Base-by-base conservation (phyloP, 768 basidiomycete genomes). In the Strobilomyces confusus region DNA sequence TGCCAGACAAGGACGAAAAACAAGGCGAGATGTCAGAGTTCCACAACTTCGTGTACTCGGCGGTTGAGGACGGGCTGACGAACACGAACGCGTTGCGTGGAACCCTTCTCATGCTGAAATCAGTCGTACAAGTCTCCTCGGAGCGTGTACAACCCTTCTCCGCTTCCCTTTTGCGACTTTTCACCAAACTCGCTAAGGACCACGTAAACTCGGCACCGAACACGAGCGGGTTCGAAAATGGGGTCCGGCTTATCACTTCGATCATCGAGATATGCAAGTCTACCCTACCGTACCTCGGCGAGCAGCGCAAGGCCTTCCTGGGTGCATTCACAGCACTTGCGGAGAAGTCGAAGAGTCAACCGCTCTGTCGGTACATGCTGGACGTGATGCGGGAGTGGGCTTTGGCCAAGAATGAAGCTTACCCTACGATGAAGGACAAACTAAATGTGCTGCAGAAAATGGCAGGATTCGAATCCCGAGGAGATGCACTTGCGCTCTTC, bases 341-440 rank as follows among this genome's bases (percentile, higher is more conserved):
- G 40, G 95, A 97, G 63, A 93, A 95, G 71, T 95, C 94, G 9
- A 87, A 89, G 65, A 94, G 85, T 61, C 60, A 76, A 4, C 69
- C 79, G 14, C 79, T 99, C 3, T 95, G 92, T 65, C 83, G 81
- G 14, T 92, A 88, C 64, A 80, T 97, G 57, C 79, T 99, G 20
- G 88, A 93, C 51, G 80, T 98, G 51, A 81, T 89, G 45, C 80
- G 87, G 44, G 86, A 87, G 23, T 98, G 95, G 95, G 87, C 91
- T n/a, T 74, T 95, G 59, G 82, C 86, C 40, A 83, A 82, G 61
- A 87, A 87, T 48, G 92, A 97, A 52, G 77, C 85, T 2, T 89
- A 89, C 66, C 95, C 95, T 8, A 89, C 89, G 0, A 86, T 90
- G 81, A 98, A 97, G 70, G 97, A 99, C 73, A 98, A 98, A 70